Percentiles rank a stretch among this genome's conserved stretches.
phyloP scores from a whole-genome alignment of 176 grass and related monocot species.

The Alloteropsis semialata region DNA sequence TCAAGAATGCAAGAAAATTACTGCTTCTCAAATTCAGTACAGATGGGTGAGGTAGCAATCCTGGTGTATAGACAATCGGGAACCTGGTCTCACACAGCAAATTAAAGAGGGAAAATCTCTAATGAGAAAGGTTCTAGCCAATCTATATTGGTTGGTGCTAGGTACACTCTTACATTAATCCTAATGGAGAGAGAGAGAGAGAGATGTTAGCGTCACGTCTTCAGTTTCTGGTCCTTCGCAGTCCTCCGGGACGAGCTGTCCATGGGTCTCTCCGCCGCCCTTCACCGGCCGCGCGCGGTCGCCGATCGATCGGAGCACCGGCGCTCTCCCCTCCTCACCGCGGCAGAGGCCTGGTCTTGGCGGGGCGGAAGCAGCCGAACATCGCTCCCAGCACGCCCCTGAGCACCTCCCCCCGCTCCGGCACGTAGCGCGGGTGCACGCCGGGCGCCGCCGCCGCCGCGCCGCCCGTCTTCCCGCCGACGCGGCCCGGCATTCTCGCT shows the following conservation, averaged over 20 bases:
- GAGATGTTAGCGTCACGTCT: neutral
- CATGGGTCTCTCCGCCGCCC: neutral
- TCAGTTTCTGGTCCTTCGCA: neutral
- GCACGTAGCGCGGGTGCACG: slow-evolving; percentile 46
- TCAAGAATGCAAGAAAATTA: neutral
- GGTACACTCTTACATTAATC: neutral
- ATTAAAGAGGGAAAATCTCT: neutral
- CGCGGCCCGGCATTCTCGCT: slow-evolving; percentile 25
- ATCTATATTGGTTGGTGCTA: neutral
- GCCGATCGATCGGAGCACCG: neutral
- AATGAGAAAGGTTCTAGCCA: neutral
- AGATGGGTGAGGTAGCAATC: neutral
- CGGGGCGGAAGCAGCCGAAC: slow-evolving; percentile 25
- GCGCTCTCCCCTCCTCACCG: neutral
- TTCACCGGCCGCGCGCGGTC: neutral
- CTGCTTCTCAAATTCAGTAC: neutral
- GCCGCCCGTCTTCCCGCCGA: neutral
- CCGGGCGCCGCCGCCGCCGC: neutral
- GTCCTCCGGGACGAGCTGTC: neutral
- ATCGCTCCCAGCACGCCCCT: slow-evolving; percentile 3
- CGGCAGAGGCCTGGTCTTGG: slow-evolving; percentile 36
- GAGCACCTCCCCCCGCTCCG: slow-evolving; percentile 39
- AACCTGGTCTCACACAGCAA: neutral
- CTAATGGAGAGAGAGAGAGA: neutral
- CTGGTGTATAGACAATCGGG: neutral